phyloP scores from a whole-genome alignment of 169 alveolate species.

The Babesia ovis region DNA sequence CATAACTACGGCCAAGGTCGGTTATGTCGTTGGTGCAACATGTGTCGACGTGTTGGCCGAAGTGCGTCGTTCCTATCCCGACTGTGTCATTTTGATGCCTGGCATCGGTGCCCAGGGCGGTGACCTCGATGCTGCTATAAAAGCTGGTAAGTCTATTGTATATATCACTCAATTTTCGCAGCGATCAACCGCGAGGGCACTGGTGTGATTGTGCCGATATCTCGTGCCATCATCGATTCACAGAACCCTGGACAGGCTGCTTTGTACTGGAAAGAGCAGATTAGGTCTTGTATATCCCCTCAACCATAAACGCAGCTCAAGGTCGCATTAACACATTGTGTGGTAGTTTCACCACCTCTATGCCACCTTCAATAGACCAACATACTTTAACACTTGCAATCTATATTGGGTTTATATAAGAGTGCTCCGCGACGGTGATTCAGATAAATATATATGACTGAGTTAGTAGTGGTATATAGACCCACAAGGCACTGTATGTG shows the following conservation, averaged over 20 bases:
- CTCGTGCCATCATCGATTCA: constrained; percentile 56
- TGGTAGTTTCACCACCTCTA: too few relatives aligned
- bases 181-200: constrained; percentile 42
- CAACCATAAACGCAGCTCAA: background rate
- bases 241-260: constrained; percentile 62
- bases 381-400: too few relatives aligned
- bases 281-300: constrained; percentile 6
- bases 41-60: constrained; percentile 69
- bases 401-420: too few relatives aligned
- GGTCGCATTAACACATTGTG: too few relatives aligned
- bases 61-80: constrained; percentile 66
- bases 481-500: too few relatives aligned
- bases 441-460: too few relatives aligned
- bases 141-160: constrained; percentile 54
- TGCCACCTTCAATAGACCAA: too few relatives aligned
- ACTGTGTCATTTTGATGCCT: constrained; percentile 70
- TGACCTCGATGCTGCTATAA: constrained; percentile 63
- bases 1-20: constrained; percentile 9
- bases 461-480: too few relatives aligned
- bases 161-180: background rate
- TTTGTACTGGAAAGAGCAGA: constrained; percentile 52
- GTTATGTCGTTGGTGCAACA: constrained; percentile 73
- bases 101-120: constrained; percentile 82
- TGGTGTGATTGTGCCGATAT: constrained; percentile 60
- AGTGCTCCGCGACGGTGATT: too few relatives aligned